phyloP scores from a whole-genome alignment of 768 basidiomycete genomes.

The Inosperma sp. region DNA sequence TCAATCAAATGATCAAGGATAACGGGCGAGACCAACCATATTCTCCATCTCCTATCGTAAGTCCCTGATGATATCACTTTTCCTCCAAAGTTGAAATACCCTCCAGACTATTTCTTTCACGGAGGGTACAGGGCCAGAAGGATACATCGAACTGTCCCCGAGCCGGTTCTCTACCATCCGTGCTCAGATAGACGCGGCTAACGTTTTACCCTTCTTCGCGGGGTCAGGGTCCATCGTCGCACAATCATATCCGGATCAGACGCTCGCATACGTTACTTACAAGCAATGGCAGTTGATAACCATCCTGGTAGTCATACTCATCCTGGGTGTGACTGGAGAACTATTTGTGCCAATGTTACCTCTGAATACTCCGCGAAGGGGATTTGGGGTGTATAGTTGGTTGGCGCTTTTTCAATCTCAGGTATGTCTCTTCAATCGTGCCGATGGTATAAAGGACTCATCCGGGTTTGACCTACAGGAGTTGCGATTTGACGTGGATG shows the following conservation, averaged over 20 bases:
- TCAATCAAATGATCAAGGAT: conserved; percentile 38
- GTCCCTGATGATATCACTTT: not conserved
- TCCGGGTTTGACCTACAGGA: no score
- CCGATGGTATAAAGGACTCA: no score
- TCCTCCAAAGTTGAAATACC: not conserved
- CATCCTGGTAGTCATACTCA: conserved; percentile 22
- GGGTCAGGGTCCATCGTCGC: conserved; percentile 35
- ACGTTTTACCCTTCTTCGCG: conserved; percentile 40
- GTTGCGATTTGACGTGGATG: no score
- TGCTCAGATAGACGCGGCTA: conserved; percentile 36
- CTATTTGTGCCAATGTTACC: no score
- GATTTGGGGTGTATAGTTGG: no score
- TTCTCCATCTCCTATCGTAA: conserved; percentile 39
- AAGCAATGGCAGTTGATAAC: conserved; percentile 19
- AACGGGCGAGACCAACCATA: conserved; percentile 37
- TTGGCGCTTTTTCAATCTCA: conserved; percentile 24
- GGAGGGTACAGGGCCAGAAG: conserved; percentile 31
- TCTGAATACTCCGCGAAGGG: no score
- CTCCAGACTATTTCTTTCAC: conserved; percentile 37
- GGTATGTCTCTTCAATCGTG: no score
- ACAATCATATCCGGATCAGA: conserved; percentile 29
- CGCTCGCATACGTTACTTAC: conserved; percentile 27
- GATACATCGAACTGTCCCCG: conserved; percentile 37
- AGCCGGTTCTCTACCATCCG: conserved; percentile 30
- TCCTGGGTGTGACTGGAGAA: conserved; percentile 30